phyloP scores from a whole-genome alignment of 2,329 filamentous ascomycete species.

The Ophiostoma tasmaniense region DNA sequence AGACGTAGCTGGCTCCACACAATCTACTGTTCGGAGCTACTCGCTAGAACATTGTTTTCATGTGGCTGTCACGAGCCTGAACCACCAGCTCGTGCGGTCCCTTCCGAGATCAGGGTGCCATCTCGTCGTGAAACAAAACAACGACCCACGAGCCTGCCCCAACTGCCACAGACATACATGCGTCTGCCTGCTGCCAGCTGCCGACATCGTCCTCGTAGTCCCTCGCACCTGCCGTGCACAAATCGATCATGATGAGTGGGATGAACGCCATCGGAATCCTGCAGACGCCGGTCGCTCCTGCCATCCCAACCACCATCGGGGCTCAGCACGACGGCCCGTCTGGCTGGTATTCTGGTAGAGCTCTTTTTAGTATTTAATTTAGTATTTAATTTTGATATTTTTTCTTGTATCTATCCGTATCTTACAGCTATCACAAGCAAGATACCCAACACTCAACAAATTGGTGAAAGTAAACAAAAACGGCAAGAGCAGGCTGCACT shows the following conservation, averaged over 20 bases:
- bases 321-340: neutral
- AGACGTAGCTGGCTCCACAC: neutral
- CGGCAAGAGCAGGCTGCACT: neutral
- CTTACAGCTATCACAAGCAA: neutral
- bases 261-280: neutral
- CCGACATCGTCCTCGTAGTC: neutral
- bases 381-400: neutral
- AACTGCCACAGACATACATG: neutral
- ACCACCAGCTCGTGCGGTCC: neutral
- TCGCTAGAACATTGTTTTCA: neutral
- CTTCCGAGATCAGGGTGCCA: neutral
- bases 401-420: neutral
- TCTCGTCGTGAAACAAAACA: neutral
- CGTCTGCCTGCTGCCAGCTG: neutral
- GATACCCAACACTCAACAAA: constrained; percentile 1
- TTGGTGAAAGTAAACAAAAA: neutral
- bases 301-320: neutral
- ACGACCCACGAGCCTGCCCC: neutral
- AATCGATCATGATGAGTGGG: neutral
- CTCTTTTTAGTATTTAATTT: neutral
- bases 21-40: neutral
- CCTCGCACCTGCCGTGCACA: neutral
- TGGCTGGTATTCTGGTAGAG: neutral
- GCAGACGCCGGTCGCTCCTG: neutral
- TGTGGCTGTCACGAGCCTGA: neutral